These are phyloP conservation scores for Jatropha multifida DNA, from an alignment of 441 rosid genomes.

Conservation along the genomic window DNA sequence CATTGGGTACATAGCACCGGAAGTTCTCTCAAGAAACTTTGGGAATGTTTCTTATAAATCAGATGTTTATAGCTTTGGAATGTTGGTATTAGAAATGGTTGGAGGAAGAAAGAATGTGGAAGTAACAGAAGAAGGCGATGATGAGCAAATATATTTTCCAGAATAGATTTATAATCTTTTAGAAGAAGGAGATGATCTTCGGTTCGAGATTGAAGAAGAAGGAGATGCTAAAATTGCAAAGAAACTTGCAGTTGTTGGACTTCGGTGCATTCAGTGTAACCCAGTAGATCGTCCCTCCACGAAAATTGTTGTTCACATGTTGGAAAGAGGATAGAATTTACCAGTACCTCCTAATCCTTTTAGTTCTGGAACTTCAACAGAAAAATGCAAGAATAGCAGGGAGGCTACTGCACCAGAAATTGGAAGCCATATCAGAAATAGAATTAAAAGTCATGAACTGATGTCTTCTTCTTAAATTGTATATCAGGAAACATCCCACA, in stretches of 20 bases:
- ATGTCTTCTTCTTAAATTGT: too few species aligned
- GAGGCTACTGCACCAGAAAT: neutral
- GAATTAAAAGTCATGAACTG: neutral
- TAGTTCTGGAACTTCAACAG: neutral
- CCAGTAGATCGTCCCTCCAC: slow-evolving; percentile 31
- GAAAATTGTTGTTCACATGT: slow-evolving; percentile 35
- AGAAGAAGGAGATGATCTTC: slow-evolving; percentile 27
- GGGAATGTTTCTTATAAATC: neutral
- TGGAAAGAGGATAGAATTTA: slow-evolving; percentile 27
- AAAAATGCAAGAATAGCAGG: neutral
- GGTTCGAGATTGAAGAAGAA: slow-evolving; percentile 26
- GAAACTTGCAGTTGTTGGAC: slow-evolving; percentile 32
- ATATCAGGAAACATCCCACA: too few species aligned
- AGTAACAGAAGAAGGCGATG: neutral
- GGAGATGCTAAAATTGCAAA: slow-evolving; percentile 20
- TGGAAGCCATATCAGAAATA: neutral
- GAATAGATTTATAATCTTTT: slow-evolving; percentile 23
- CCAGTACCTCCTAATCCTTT: slow-evolving; percentile 23
- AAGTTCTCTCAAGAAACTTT: neutral
- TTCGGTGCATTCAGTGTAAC: slow-evolving; percentile 35
- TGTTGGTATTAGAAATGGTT: neutral
- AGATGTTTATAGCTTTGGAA: neutral
- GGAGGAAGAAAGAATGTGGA: slow-evolving; percentile 17
- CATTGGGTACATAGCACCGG: neutral
- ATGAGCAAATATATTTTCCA: slow-evolving; percentile 17